Base-by-base conservation (phyloP, 2,329 filamentous ascomycete genomes). In the Ascochyta koolunga region DNA sequence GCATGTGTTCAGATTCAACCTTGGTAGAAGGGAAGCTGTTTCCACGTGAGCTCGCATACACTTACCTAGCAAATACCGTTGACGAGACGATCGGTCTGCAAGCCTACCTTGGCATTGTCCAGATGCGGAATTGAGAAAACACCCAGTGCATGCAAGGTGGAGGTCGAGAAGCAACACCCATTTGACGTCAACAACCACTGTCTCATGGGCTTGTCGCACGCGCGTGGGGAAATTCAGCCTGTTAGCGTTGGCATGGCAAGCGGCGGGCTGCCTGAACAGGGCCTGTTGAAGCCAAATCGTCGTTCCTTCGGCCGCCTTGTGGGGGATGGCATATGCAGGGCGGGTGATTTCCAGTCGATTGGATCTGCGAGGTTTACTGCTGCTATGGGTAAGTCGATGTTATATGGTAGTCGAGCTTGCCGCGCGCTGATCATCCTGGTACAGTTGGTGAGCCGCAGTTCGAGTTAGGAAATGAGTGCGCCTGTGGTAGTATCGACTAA, bases 261-360 rank as follows among this genome's bases (percentile, higher is more conserved):
- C 22, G 16, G 44, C 19, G 44, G 35, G 18, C 16, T 39, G 37
- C 37, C 25, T 19, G 13, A 21, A 10, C 15, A 19, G 22, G 35
- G 18, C n/a, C 42, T 43, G 50, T 43, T n/a, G 43, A 15, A 21
- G 38, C 50, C 50, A 43, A 37, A 5, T 6, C 27, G 18, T 35
- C 1, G 11, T 9, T 18, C n/a, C 32, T 19, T 35, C 18, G n/a
- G 19, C 31, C 29, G 37, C 42, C 29, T 16, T 40, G 11, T 25
- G 18, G 19, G 4, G 13, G 11, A 25, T 6, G 16, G 39, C 29
- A 16, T 4, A 10, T 21, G 11, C 29, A 46, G 15, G 9, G n/a
- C 37, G 22, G 31, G n/a, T 21, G 6, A 11, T n/a, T 22, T 25
- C 38, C 27, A 42, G 4, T 19, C 10, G 24, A 16, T 18, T 43